Conservation (phyloP, 73 alveolate genomes). For the Halteria grandinella region DNA sequence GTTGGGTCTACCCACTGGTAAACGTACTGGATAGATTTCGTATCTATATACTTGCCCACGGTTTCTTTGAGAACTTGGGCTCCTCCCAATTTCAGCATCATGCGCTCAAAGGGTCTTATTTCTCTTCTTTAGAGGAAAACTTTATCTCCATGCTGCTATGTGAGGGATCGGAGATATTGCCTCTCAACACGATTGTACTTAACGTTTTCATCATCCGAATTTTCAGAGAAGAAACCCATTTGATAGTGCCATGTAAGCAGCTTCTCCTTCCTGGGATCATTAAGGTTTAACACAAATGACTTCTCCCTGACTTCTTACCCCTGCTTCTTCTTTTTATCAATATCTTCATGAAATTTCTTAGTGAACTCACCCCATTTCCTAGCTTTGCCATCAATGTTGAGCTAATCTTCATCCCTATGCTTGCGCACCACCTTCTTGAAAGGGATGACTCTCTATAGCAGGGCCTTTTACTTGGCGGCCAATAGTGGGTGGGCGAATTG, state of each 20-base stretch:
- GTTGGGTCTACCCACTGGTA: conserved; percentile 46
- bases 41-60: conserved; percentile 11
- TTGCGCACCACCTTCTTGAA: not conserved
- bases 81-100: conserved; percentile 21
- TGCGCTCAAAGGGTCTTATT: conserved; percentile 3
- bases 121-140: conserved; percentile 14
- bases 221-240: conserved; percentile 33
- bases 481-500: conserved; percentile 12
- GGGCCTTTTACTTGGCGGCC: not conserved
- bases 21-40: not conserved
- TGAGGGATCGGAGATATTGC: not conserved
- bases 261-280: conserved; percentile 20
- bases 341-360: not conserved
- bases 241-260: conserved; percentile 8
- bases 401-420: not conserved
- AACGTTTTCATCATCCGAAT: conserved; percentile 28
- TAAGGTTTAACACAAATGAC: not conserved
- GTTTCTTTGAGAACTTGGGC: conserved; percentile 4
- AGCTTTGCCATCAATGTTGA: conserved; percentile 27
- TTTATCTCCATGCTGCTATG: conserved; percentile 18
- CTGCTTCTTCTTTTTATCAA: not conserved
- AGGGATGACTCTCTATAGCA: not conserved
- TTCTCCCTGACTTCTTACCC: not conserved
- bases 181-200: conserved; percentile 10
- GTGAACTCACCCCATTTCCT: conserved; percentile 17